phyloP scores from a whole-genome alignment of 106 monocot species.

The Dendrobium chrysotoxum region DNA sequence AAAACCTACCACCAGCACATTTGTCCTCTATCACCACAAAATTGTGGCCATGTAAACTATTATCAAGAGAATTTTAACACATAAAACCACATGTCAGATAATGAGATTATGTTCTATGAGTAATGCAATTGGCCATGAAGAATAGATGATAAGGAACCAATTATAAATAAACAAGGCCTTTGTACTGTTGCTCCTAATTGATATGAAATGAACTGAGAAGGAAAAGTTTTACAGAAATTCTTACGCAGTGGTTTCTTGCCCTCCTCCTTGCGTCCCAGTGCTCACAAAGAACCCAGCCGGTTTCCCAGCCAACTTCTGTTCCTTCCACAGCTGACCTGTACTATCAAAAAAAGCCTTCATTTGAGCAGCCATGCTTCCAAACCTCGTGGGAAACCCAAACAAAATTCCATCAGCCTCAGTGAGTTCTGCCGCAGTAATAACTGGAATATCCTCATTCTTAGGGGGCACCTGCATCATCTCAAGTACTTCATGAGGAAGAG shows the following conservation, averaged over 20 bases:
- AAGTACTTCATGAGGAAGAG: slow-evolving; percentile 42
- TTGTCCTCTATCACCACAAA: no score
- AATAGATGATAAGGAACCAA: no score
- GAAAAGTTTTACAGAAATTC: background rate
- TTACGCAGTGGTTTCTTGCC: slow-evolving; percentile 78
- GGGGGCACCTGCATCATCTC: slow-evolving; percentile 45
- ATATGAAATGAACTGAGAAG: background rate
- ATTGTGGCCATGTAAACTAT: no score
- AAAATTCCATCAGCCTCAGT: slow-evolving; percentile 45
- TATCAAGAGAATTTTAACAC: no score
- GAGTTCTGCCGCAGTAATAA: slow-evolving; percentile 26
- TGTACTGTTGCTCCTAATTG: no score
- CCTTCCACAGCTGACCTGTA: slow-evolving; percentile 54
- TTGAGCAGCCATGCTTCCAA: slow-evolving; percentile 61
- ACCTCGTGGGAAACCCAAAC: slow-evolving; percentile 53
- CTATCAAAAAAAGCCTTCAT: slow-evolving; percentile 75
- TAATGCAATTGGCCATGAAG: no score
- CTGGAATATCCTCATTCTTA: slow-evolving; percentile 29
- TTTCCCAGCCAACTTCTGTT: slow-evolving; percentile 66
- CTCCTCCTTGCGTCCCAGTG: slow-evolving; percentile 68
- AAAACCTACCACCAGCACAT: no score
- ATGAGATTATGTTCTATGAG: no score
- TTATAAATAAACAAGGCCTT: no score
- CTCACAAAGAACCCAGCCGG: slow-evolving; percentile 75
- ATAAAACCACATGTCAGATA: no score